phyloP scores from a whole-genome alignment of 768 basidiomycete genomes.

The Tephrocybe sp. region DNA sequence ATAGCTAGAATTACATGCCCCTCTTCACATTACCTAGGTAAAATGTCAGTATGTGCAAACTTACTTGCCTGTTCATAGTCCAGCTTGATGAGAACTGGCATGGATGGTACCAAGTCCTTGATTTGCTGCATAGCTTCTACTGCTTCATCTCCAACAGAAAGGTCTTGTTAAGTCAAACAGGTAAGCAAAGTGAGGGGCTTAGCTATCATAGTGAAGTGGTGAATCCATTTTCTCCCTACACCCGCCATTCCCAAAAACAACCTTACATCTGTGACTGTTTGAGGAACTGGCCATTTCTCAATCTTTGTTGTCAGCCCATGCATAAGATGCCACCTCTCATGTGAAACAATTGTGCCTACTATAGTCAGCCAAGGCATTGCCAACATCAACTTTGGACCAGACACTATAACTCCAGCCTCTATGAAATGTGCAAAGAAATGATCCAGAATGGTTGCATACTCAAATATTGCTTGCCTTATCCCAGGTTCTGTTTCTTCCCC shows the following conservation, averaged over 20 bases:
- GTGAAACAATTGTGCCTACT: slow-evolving; percentile 28
- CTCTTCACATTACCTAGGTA: slow-evolving; percentile 1
- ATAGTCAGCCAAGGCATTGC: slow-evolving; percentile 21
- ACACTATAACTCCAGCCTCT: slow-evolving; percentile 29
- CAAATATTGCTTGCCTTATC: slow-evolving; percentile 23
- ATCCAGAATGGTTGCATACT: slow-evolving; percentile 22
- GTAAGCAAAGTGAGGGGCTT: slow-evolving; percentile 23
- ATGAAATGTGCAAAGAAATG: slow-evolving; percentile 21
- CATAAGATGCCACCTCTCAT: slow-evolving; percentile 7
- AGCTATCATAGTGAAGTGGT: slow-evolving; percentile 18
- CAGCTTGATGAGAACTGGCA: slow-evolving; percentile 29
- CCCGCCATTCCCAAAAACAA: slow-evolving; percentile 25
- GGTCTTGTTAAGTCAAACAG: slow-evolving; percentile 14
- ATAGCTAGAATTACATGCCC: slow-evolving; percentile 29
- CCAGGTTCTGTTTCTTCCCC: slow-evolving; percentile 12
- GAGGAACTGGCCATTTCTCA: slow-evolving; percentile 23
- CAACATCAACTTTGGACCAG: slow-evolving; percentile 27
- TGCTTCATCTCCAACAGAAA: slow-evolving; percentile 22
- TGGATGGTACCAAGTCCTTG: slow-evolving; percentile 17
- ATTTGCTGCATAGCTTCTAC: slow-evolving; percentile 23
- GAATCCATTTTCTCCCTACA: slow-evolving; percentile 22
- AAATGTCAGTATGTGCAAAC: neutral
- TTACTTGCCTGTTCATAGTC: slow-evolving; percentile 24
- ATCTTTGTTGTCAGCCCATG: slow-evolving; percentile 22
- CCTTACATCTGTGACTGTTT: neutral